Evolutionary conservation across 2,329 filamentous ascomycete species (phyloP).

Genomic region (Colletotrichum abscissum): DNA sequence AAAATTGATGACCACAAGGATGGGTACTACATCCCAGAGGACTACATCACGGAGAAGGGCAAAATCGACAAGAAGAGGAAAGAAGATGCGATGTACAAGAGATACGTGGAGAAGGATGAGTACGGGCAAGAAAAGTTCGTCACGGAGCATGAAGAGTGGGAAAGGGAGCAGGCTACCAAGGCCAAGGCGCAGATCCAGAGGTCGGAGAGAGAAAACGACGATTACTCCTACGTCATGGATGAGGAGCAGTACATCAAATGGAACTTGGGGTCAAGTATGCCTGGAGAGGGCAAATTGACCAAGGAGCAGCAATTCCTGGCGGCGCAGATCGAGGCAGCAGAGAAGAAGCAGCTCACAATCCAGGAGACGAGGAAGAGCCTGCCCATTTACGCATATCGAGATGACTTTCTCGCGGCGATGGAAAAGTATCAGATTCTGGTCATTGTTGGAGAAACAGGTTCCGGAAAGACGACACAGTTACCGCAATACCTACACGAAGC

Average conservation of each 20-base stretch:
- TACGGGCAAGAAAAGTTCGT: slow-evolving; percentile 89
- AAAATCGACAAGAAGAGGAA: slow-evolving; percentile 90
- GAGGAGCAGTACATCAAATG: slow-evolving; percentile 89
- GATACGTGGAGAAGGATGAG: slow-evolving; percentile 89
- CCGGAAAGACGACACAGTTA: slow-evolving; percentile 94
- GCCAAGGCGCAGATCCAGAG: slow-evolving; percentile 87
- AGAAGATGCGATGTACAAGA: slow-evolving; percentile 88
- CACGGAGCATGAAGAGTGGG: slow-evolving; percentile 97
- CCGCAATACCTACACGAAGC: slow-evolving; percentile 95
- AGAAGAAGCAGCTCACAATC: slow-evolving; percentile 88
- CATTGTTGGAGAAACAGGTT: slow-evolving; percentile 94
- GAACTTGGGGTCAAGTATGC: slow-evolving; percentile 77
- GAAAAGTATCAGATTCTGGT: slow-evolving; percentile 88
- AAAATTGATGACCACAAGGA: slow-evolving; percentile 92
- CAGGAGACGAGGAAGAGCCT: slow-evolving; percentile 91
- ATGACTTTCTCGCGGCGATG: slow-evolving; percentile 89
- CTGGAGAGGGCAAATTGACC: slow-evolving; percentile 79
- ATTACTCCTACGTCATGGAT: slow-evolving; percentile 95
- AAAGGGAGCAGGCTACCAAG: slow-evolving; percentile 87
- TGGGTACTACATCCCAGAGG: slow-evolving; percentile 92
- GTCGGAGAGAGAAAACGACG: slow-evolving; percentile 79
- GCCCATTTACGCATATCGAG: slow-evolving; percentile 89
- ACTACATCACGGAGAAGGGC: slow-evolving; percentile 94
- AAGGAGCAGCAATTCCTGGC: slow-evolving; percentile 84
- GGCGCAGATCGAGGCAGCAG: slow-evolving; percentile 86